Evolutionary conservation across 2,329 filamentous ascomycete genomes (phyloP).

Genomic region (Alternaria infectoria): DNA sequence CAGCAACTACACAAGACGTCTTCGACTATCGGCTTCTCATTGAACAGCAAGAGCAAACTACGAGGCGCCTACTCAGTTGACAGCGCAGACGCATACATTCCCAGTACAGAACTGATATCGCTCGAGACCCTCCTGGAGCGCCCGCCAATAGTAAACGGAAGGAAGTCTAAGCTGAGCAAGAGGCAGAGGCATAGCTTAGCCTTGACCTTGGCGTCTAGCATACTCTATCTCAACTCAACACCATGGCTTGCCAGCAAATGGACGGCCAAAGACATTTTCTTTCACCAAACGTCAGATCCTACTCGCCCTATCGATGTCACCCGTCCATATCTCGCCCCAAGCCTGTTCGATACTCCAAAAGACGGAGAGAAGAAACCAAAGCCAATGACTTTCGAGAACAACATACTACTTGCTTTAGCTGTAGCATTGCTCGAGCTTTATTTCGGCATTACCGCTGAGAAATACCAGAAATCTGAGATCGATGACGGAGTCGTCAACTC

Average conservation of each 20-base stretch:
- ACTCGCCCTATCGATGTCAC: slow-evolving; percentile 36
- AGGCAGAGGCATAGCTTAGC: slow-evolving; percentile 46
- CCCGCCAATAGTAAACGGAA: slow-evolving; percentile 35
- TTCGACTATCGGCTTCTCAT: slow-evolving; percentile 41
- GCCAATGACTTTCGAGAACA: slow-evolving; percentile 38
- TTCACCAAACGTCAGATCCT: slow-evolving; percentile 30
- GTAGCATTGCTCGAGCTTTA: slow-evolving; percentile 46
- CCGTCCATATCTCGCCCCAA: slow-evolving; percentile 39
- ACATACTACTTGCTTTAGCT: slow-evolving; percentile 42
- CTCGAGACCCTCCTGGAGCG: slow-evolving; percentile 39
- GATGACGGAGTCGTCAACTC: slow-evolving; percentile 23
- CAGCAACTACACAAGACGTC: slow-evolving; percentile 30
- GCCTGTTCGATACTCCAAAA: slow-evolving; percentile 10
- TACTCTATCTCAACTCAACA: slow-evolving; percentile 46
- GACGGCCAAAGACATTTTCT: slow-evolving; percentile 43
- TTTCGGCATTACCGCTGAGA: slow-evolving; percentile 43
- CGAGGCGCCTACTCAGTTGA: slow-evolving; percentile 38
- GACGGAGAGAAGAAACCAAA: slow-evolving; percentile 9
- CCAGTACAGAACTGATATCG: slow-evolving; percentile 31
- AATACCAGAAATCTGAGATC: slow-evolving; percentile 30
- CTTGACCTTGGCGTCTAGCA: slow-evolving; percentile 45
- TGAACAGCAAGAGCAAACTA: slow-evolving; percentile 40
- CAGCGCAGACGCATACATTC: slow-evolving; percentile 10
- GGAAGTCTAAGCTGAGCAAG: slow-evolving; percentile 37
- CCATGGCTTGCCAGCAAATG: slow-evolving; percentile 47